A percentile compares a stretch with the other conserved stretches of the same genome.
These are phyloP conservation scores for Blepharisma undulans DNA, from an alignment of 169 alveolate species.

Conservation along the genomic window DNA sequence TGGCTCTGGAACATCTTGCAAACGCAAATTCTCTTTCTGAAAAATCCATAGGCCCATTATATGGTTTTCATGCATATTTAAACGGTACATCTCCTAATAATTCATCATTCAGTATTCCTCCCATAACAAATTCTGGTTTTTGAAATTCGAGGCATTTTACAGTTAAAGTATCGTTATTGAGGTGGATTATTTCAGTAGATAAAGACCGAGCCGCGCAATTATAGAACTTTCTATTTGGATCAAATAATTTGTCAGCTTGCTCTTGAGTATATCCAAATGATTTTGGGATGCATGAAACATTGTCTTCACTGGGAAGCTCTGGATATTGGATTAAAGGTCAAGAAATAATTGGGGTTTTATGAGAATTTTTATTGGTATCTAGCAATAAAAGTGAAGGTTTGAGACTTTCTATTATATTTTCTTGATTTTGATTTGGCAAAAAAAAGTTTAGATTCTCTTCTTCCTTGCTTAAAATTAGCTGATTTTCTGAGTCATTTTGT, in stretches of 20 bases:
- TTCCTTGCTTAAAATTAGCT: neutral
- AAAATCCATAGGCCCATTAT: neutral
- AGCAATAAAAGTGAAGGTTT: neutral
- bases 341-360: neutral
- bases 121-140: neutral
- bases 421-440: neutral
- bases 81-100: neutral
- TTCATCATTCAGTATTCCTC: neutral
- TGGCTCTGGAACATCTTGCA: neutral
- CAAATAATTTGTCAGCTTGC: slow-evolving; percentile 18
- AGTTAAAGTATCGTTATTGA: too few relatives aligned
- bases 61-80: neutral
- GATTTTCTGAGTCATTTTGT: neutral
- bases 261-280: neutral
- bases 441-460: neutral
- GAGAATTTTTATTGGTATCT: neutral
- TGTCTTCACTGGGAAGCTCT: neutral
- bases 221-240: neutral
- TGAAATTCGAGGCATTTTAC: neutral
- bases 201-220: neutral
- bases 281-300: neutral
- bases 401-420: neutral
- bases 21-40: neutral
- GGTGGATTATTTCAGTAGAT: neutral
- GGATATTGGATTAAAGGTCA: neutral